These are phyloP conservation scores for Fusarium keratoplasticum DNA, from an alignment of 2,329 filamentous ascomycete species.

Conservation along the genomic window DNA sequence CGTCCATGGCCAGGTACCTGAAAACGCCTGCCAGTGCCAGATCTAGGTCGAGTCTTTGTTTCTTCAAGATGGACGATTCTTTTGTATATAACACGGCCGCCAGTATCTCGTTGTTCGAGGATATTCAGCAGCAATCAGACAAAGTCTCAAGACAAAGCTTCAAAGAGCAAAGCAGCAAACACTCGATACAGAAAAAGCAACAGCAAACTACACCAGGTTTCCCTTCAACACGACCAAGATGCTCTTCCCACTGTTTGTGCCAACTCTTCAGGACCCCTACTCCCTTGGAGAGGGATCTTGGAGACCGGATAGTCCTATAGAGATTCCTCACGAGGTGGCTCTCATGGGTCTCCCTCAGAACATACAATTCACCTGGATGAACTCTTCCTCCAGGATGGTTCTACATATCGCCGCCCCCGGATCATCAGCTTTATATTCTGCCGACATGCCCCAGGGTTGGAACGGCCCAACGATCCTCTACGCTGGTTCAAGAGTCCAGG, in stretches of 20 bases:
- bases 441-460: slow-evolving; percentile 22
- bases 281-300: slow-evolving; percentile 1
- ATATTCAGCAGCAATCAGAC: background rate
- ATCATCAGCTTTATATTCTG: slow-evolving; percentile 8
- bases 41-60: background rate
- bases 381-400: slow-evolving; percentile 19
- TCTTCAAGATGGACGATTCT: background rate
- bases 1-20: background rate
- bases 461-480: slow-evolving; percentile 15
- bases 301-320: background rate
- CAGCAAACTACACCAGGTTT: background rate
- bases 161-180: background rate
- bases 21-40: background rate
- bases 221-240: background rate
- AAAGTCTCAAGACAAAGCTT: background rate
- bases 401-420: slow-evolving; percentile 14
- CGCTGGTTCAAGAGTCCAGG: background rate
- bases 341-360: slow-evolving; percentile 27
- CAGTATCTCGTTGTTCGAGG: background rate
- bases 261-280: slow-evolving; percentile 1
- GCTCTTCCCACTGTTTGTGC: slow-evolving; percentile 27
- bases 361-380: slow-evolving; percentile 27
- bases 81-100: background rate
- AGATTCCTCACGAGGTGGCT: slow-evolving; percentile 21
- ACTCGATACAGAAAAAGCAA: background rate